phyloP scores from a whole-genome alignment of 2,329 filamentous ascomycete genomes.

The Eutypa lata region DNA sequence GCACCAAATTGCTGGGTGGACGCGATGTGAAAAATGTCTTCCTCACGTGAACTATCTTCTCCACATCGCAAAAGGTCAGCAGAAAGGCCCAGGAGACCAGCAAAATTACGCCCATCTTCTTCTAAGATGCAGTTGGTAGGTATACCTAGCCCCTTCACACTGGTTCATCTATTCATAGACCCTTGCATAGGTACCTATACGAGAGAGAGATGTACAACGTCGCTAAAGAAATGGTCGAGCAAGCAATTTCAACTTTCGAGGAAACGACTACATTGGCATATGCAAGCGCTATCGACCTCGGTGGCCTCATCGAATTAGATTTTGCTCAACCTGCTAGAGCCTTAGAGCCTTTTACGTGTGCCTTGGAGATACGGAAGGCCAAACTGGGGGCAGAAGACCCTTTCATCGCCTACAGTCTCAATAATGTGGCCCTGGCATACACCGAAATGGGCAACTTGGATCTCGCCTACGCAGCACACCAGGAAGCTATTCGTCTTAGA shows the following conservation, averaged over 20 bases:
- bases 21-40: constrained; percentile 24
- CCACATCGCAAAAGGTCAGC: constrained; percentile 14
- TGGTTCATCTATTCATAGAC: background rate
- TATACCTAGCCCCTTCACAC: background rate
- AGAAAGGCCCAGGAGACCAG: constrained; percentile 6
- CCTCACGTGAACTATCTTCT: constrained; percentile 26
- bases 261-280: constrained; percentile 21
- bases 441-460: constrained; percentile 30
- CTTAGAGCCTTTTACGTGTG: constrained; percentile 18
- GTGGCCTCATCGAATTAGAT: constrained; percentile 30
- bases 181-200: constrained; percentile 29
- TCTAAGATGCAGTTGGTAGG: constrained; percentile 22
- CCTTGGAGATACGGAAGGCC: constrained; percentile 20
- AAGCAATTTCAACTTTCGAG: constrained; percentile 20
- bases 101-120: constrained; percentile 22
- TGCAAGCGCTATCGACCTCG: constrained; percentile 27
- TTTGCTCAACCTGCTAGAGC: constrained; percentile 19
- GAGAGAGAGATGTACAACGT: constrained; percentile 26
- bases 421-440: constrained; percentile 30
- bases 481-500: too few species aligned
- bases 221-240: constrained; percentile 19
- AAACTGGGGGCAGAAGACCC: constrained; percentile 19
- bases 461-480: constrained; percentile 26
- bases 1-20: constrained; percentile 25
- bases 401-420: constrained; percentile 28